These are phyloP conservation scores for Ceriops zippeliana DNA, from an alignment of 345 rosid species.

Conservation along the genomic window DNA sequence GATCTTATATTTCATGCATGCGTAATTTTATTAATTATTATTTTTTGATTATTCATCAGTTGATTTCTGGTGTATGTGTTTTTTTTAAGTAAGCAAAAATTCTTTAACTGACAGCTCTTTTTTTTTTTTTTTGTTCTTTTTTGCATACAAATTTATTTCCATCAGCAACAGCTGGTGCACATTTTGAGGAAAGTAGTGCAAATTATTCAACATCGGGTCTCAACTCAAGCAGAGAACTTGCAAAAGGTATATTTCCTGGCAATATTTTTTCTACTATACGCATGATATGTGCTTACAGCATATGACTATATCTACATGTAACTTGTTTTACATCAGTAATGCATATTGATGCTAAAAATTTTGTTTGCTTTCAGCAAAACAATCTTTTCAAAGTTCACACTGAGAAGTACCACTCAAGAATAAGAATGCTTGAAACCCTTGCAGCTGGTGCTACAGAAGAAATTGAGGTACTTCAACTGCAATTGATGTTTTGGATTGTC, in stretches of 20 bases:
- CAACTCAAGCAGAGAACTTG: constrained; percentile 62
- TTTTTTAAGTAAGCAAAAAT: neutral
- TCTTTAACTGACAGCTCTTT: neutral
- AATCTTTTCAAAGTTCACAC: constrained; percentile 56
- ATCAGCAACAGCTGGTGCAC: constrained; percentile 48
- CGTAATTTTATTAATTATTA: constrained; percentile 8
- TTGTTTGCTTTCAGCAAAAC: constrained; percentile 61
- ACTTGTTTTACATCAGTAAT: constrained; percentile 15
- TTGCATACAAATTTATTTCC: neutral
- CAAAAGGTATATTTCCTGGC: constrained; percentile 50
- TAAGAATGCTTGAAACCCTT: constrained; percentile 72
- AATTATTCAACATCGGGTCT: constrained; percentile 67
- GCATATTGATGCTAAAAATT: constrained; percentile 21
- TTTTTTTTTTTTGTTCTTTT: constrained; percentile 10
- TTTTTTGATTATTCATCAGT: neutral
- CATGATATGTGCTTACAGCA: neutral
- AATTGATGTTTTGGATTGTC: constrained; percentile 7
- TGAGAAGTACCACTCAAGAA: constrained; percentile 70
- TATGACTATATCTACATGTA: neutral
- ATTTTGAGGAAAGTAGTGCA: constrained; percentile 57
- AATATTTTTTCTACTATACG: constrained; percentile 17
- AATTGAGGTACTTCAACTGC: constrained; percentile 50
- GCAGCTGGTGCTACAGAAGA: constrained; percentile 69
- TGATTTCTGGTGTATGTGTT: too few relatives aligned
- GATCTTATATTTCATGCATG: constrained; percentile 14